These are phyloP conservation scores for Hyaloscypha bicolor DNA, from an alignment of 495 filamentous ascomycete genomes.

Conservation along the genomic window DNA sequence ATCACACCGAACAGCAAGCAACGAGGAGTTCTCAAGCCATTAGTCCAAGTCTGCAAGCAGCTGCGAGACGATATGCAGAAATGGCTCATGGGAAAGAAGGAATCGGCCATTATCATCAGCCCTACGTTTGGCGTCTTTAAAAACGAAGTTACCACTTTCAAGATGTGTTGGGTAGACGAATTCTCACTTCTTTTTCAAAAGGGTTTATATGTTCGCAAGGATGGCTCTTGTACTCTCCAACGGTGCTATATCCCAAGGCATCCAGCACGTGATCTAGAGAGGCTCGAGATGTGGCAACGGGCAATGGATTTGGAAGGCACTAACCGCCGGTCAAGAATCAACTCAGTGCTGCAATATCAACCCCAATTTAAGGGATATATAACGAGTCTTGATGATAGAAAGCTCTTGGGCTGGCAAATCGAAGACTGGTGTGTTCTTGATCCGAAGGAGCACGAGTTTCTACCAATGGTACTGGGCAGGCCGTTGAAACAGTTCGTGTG, in stretches of 20 bases:
- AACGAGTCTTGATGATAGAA: not conserved
- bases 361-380: not conserved
- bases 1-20: not conserved
- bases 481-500: not conserved
- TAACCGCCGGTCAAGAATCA: not conserved
- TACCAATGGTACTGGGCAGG: not conserved
- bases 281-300: not conserved
- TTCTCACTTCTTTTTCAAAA: too few relatives aligned
- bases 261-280: not conserved
- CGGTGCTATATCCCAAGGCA: not conserved
- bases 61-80: not conserved
- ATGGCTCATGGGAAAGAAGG: not conserved
- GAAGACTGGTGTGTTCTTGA: not conserved
- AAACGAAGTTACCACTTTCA: not conserved
- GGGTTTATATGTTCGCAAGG: too few relatives aligned
- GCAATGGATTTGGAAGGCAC: not conserved
- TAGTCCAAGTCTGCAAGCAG: not conserved
- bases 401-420: not conserved
- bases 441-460: not conserved
- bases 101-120: not conserved
- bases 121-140: not conserved
- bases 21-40: not conserved
- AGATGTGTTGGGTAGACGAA: not conserved
- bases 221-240: not conserved
- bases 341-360: not conserved